Evolutionary conservation across 768 basidiomycete genomes (phyloP).

Genomic region (Phlebiopsis flavidoalba): DNA sequence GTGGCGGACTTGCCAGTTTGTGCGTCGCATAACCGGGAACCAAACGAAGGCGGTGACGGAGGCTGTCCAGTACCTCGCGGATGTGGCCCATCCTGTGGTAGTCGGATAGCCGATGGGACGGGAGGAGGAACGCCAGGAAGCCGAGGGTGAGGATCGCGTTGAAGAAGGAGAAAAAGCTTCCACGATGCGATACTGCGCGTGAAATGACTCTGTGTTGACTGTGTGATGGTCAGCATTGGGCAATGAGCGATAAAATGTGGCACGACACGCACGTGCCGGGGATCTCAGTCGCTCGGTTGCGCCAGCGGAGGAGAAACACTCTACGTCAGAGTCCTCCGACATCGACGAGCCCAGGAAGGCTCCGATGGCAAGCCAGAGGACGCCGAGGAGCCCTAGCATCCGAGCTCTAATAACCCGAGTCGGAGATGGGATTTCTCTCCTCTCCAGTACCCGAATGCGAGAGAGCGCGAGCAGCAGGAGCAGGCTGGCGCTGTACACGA

Average conservation of each 20-base stretch:
- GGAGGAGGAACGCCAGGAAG: constrained; percentile 45
- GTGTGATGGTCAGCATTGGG: constrained; percentile 2
- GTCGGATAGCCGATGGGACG: constrained; percentile 36
- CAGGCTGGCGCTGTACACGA: constrained; percentile 68
- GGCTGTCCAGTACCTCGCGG: constrained; percentile 7
- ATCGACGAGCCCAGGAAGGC: constrained; percentile 69
- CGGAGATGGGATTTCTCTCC: constrained; percentile 73
- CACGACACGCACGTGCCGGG: constrained; percentile 69
- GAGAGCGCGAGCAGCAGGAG: constrained; percentile 64
- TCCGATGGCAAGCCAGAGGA: constrained; percentile 81
- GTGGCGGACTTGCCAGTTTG: constrained; percentile 38
- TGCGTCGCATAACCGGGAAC: constrained; percentile 61
- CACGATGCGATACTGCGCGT: constrained; percentile 83
- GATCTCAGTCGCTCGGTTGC: constrained; percentile 50
- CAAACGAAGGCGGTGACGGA: constrained; percentile 47
- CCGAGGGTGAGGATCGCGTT: constrained; percentile 59
- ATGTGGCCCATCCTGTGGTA: constrained; percentile 38
- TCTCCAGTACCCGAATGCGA: constrained; percentile 58
- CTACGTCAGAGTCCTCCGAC: constrained; percentile 76
- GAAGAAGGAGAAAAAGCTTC: constrained; percentile 76
- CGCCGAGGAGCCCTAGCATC: constrained; percentile 65
- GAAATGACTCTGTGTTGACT: constrained; percentile 85
- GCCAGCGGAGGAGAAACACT: constrained; percentile 65
- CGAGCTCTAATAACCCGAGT: constrained; percentile 74
- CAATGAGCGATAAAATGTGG: neutral